A percentile compares a stretch with the other conserved stretches of the same genome.
Evolutionary conservation across 2,329 filamentous ascomycete species (phyloP).

Genomic region (Septoria linicola): DNA sequence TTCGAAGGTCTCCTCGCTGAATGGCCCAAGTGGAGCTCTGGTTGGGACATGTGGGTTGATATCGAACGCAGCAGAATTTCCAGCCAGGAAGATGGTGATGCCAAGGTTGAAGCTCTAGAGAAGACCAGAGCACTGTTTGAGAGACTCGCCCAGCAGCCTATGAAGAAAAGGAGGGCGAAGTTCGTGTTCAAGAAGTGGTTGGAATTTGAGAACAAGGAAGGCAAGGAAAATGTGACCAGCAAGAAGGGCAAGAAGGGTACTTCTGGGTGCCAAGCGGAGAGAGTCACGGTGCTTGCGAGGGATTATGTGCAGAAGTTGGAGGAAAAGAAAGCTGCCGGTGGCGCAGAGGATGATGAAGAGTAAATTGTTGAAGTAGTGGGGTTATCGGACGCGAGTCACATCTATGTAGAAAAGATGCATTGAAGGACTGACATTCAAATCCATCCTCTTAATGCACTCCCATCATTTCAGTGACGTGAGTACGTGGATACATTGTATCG

Average conservation of each 20-base stretch:
- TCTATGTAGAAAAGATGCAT: too few relatives aligned
- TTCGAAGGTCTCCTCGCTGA: conserved; percentile 84
- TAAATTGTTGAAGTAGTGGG: neutral
- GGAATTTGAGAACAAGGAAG: conserved; percentile 74
- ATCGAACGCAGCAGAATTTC: conserved; percentile 59
- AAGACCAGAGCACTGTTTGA: conserved; percentile 67
- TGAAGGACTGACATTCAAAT: too few relatives aligned
- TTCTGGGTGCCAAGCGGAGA: conserved; percentile 55
- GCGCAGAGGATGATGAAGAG: conserved; percentile 33
- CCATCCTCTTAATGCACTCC: too few relatives aligned
- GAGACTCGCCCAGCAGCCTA: conserved; percentile 61
- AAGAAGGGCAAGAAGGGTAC: conserved; percentile 48
- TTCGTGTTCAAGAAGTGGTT: conserved; percentile 92
- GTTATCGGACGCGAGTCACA: too few relatives aligned
- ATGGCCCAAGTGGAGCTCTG: conserved; percentile 84
- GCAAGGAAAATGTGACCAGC: conserved; percentile 46
- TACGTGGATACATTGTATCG: too few relatives aligned
- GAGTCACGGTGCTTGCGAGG: conserved; percentile 67
- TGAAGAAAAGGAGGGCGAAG: conserved; percentile 81
- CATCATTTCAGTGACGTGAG: too few relatives aligned
- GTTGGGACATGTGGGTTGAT: conserved; percentile 91
- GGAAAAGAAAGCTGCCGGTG: conserved; percentile 27
- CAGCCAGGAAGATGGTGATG: conserved; percentile 32
- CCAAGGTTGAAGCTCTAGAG: conserved; percentile 59
- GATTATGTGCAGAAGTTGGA: conserved; percentile 63